A percentile compares a stretch with the other conserved stretches of the same genome.
Conservation (phyloP, 2,329 filamentous ascomycete genomes). For the Metarhizium robertsii region DNA sequence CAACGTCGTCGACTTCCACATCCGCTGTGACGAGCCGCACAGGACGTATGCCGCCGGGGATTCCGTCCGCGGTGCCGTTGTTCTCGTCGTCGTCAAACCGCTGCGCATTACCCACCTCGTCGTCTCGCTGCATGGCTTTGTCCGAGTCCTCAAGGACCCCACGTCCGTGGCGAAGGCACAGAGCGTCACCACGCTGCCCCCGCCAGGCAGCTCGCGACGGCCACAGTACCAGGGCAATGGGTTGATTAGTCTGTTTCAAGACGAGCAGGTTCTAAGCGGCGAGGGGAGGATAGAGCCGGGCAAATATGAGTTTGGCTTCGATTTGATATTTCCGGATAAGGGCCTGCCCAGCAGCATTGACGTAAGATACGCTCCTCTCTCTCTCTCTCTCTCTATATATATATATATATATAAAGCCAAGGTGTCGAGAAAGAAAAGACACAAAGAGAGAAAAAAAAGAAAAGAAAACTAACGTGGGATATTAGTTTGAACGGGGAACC, state of each 20-base stretch:
- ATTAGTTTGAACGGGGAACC: conserved; percentile 86
- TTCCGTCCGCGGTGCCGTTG: conserved; percentile 61
- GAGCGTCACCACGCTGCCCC: conserved; percentile 30
- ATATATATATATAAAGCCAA: neutral
- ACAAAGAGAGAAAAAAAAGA: neutral
- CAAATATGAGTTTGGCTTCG: conserved; percentile 71
- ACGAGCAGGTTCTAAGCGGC: conserved; percentile 71
- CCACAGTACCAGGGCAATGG: conserved; percentile 64
- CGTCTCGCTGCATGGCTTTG: conserved; percentile 68
- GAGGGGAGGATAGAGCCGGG: conserved; percentile 67
- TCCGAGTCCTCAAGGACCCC: conserved; percentile 67
- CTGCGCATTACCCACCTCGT: conserved; percentile 72
- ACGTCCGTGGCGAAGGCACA: conserved; percentile 45
- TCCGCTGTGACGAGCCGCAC: conserved; percentile 68
- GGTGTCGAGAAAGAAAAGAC: neutral
- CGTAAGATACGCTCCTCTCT: conserved; percentile 43
- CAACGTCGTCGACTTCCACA: conserved; percentile 68
- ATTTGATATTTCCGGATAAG: conserved; percentile 59
- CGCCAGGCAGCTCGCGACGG: conserved; percentile 26
- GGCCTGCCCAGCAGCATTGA: conserved; percentile 87
- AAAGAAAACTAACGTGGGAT: neutral
- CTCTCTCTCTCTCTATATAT: neutral
- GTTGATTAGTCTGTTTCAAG: conserved; percentile 72
- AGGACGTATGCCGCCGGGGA: conserved; percentile 69
- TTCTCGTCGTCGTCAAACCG: conserved; percentile 64